phyloP scores from a whole-genome alignment of 208 protist species.

The Trypanosomatidae sp. region DNA sequence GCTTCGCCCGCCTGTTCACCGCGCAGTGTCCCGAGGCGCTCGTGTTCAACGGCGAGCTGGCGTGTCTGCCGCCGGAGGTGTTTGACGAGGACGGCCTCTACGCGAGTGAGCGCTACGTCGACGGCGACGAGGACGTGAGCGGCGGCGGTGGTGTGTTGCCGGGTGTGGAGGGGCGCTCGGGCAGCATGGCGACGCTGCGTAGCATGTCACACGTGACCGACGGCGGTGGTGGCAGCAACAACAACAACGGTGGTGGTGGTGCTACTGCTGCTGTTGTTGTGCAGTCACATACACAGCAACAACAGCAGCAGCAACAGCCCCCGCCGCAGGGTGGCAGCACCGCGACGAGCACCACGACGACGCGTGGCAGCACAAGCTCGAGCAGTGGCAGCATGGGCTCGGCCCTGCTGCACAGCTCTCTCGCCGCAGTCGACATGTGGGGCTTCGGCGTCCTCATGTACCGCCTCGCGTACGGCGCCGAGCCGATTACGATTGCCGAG shows the following conservation, averaged over 20 bases:
- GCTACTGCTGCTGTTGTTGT: too few species aligned
- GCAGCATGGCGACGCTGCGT: not conserved
- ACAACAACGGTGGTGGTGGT: slow-evolving; percentile 1
- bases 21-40: slow-evolving; percentile 61
- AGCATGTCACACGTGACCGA: not conserved
- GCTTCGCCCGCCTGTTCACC: slow-evolving; percentile 56
- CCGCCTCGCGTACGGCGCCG: slow-evolving; percentile 47
- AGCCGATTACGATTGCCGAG: slow-evolving; percentile 48
- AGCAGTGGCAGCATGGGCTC: too few species aligned
- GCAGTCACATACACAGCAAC: too few species aligned
- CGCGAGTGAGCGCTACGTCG: slow-evolving; percentile 1
- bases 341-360: not conserved
- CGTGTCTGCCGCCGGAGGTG: slow-evolving; percentile 65
- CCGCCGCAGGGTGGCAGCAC: too few species aligned
- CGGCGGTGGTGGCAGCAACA: not conserved
- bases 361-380: not conserved
- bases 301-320: too few species aligned
- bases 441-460: slow-evolving; percentile 78
- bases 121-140: not conserved
- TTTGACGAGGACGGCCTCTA: slow-evolving; percentile 32
- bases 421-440: slow-evolving; percentile 61
- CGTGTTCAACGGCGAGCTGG: slow-evolving; percentile 72
- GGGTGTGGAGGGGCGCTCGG: slow-evolving; percentile 3
- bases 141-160: slow-evolving; percentile 5
- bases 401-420: not conserved